Base-by-base conservation (phyloP, 2,329 filamentous ascomycete genomes). In the Myriosclerotinia duriaeana region DNA sequence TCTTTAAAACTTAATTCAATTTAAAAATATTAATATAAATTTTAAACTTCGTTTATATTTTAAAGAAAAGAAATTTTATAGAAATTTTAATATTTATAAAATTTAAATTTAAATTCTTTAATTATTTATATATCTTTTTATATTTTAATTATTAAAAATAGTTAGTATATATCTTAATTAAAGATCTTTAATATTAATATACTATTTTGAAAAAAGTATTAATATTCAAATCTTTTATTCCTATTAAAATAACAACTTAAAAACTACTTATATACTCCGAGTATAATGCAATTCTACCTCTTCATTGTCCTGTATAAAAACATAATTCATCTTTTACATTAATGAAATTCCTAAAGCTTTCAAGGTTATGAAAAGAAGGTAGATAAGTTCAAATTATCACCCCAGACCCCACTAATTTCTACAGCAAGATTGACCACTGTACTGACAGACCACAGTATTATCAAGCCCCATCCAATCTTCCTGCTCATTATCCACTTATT, bases 401-500 rank as follows among this genome's bases (percentile, higher is more conserved):
- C 64, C 74, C 70, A 73, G 36, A 73, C 75, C 6, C 87, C 87
- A 15, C 82, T 85, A 53, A 94, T 74, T 78, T 99, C 95, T 20
- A 96, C 85, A 53, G 89, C 81, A 2, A 99, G 85, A 78, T 98
- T 99, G 30, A 88, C 81, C 44, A 91, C 74, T 0, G 94, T 98
- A 75, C 91, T 93, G 36, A 92, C 77, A 15, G 80, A 82, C 95
- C 95, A 99, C 22, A 98, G 78, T 12, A 80, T 83, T 72, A 99
- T 90, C 72, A 98, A 77, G 0, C 86, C 86, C 83, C 87, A 91
- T 17, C 95, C 95, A 72, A 99, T 92, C 77, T 83, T 88, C 64
- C 88, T 85, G 75, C 87, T 93, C 85, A 97, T 89, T 52, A 89
- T 81, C 93, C 93, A 97, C 70, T 87, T 87, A 78, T 95, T 96